phyloP scores from a whole-genome alignment of 2,329 filamentous ascomycete species.

The Fusarium secorum region DNA sequence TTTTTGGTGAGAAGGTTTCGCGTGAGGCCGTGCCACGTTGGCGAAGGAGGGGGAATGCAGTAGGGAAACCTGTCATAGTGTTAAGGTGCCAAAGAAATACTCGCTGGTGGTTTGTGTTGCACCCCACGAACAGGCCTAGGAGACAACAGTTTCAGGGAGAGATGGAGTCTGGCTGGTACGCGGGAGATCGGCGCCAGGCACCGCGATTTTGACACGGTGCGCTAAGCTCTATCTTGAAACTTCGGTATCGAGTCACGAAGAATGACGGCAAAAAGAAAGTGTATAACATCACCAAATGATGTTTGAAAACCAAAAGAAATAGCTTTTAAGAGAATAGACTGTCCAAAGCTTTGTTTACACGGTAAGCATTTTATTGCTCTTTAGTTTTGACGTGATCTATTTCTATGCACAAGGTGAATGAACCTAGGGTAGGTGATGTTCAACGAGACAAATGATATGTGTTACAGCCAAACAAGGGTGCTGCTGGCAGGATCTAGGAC shows the following conservation, averaged over 20 bases:
- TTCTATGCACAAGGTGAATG: accelerated
- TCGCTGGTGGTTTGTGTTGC: background rate
- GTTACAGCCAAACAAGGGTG: background rate
- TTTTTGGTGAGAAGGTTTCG: background rate
- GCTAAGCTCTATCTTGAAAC: background rate
- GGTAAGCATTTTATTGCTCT: background rate
- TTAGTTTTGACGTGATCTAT: background rate
- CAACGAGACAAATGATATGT: background rate
- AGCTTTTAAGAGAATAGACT: accelerated
- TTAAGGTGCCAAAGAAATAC: background rate
- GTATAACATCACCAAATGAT: accelerated
- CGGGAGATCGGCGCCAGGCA: background rate
- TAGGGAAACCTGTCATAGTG: too few relatives aligned
- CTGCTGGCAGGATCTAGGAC: background rate
- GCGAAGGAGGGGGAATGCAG: background rate
- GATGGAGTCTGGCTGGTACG: too few relatives aligned
- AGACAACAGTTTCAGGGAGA: background rate
- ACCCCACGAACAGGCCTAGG: too few relatives aligned
- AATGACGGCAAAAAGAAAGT: too few relatives aligned
- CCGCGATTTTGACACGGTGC: background rate
- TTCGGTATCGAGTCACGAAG: too few relatives aligned
- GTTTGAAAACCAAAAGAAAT: accelerated
- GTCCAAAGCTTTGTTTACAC: accelerated
- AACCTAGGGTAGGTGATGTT: background rate
- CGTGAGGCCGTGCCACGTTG: background rate